Evolutionary conservation across 2,329 filamentous ascomycete species (phyloP), one percentile per base, ranked within the genome.

Genomic region (Penicillium glabrum): DNA sequence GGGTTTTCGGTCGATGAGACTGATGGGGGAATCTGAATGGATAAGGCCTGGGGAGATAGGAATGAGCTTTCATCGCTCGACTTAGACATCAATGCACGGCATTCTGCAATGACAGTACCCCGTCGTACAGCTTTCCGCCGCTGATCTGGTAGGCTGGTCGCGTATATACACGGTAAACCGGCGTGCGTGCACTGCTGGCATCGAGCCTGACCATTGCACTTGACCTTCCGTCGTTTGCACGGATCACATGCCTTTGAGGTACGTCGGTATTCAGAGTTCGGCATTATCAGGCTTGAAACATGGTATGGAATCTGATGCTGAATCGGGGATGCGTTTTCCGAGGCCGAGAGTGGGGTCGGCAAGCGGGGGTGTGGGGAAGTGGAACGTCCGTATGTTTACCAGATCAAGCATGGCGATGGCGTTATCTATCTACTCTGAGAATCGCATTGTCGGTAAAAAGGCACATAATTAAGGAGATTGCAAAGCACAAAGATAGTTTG

Each of bases 161-260:
- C 73, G 62, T 80, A 82, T 2, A 77, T 71, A 64, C 80, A 82
- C 29, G 63, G 67, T n/a, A 82, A 64, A 31, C 76, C 76, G 46
- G 80, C 71, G 62, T 79, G 75, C 21, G 61, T 66, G 62, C 76
- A 78, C 55, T 78, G 75, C 54, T 74, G 70, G 54, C 80, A 82
- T 44, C 73, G 68, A 26, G 74, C 67, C 54, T 77, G 69, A 31
- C 79, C 78, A 61, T 80, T 80, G 64, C 79, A 80, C 54, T 75
- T 75, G 16, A 80, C 77, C 58, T 80, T 80, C 16, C 79, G 73
- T 3, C 75, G 64, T 51, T 77, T 77, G 66, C 78, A 81, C 7
- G 76, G 73, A 58, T 80, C 77, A 60, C 79, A 80, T n/a, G 79
- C 77, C 61, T 57, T 63, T 9, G 44, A 46, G 21, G 37, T 37